Evolutionary conservation across 164 flowering plant species (phyloP), one percentile per base, ranked within the genome.

Genomic region (Vitis rotundifolia): DNA sequence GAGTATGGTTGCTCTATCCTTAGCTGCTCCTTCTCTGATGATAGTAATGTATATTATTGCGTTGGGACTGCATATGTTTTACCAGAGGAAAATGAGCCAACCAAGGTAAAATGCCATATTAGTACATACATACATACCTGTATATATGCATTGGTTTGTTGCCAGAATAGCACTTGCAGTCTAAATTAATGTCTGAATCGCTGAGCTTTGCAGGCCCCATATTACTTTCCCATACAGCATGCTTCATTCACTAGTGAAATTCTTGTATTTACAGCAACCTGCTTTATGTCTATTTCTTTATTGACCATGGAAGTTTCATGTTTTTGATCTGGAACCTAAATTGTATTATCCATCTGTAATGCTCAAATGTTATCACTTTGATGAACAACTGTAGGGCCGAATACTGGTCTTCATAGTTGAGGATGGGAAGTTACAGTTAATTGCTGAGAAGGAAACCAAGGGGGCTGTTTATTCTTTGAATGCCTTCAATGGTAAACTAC

Each of bases 61-160:
- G 95, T 93, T 66, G 99, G 99, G 19, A 95, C 98, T 63, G 93
- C 99, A n/a, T 95, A 92, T 81, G 99, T 95, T 60, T 67, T 93
- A 75, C 93, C 93, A 3, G 98, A 95, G 75, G 99, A 95, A 81
- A 93, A 78, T 81, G 99, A 95, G 64, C 98, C 99, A 61, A 78
- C 82, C 69, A 95, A 95, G 97, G 99, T 89, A 66, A 69, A 60
- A 55, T 28, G 15, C n/a, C 28, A 7, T 19, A 13, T n/a, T 48
- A 18, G 47, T 22, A 22, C 26, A 22, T 22, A 22, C 26, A 22
- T 22, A 22, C 26, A 22, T 22, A 22, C 26, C 3, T 49, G 53
- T 68, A 4, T 10, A 37, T 61, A n/a, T 62, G 51, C 2, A 63
- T 50, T 31, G 4, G 57, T 28, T n/a, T 31, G n/a, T 58, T 15